A percentile compares a stretch with the other conserved stretches of the same genome.
Conservation (phyloP, 768 basidiomycete species). For the Collybiopsis confluens region DNA sequence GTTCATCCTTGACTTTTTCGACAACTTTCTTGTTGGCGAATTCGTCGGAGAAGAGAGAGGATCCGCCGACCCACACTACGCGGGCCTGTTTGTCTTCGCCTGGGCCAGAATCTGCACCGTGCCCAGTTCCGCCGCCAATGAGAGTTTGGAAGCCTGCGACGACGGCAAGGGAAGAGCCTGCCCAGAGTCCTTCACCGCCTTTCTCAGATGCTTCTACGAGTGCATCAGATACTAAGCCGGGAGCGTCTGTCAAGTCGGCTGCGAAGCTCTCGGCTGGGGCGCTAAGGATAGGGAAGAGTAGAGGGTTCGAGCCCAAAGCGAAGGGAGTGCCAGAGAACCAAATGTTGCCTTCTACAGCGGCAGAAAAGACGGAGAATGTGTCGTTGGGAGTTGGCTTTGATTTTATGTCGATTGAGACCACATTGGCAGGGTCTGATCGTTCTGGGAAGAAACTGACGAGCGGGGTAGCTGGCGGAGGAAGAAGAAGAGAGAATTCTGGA, state of each 20-base stretch:
- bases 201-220: conserved; percentile 69
- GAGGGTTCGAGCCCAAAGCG: conserved; percentile 66
- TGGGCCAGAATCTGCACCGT: neutral
- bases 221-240: conserved; percentile 55
- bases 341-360: conserved; percentile 48
- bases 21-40: conserved; percentile 47
- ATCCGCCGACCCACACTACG: conserved; percentile 76
- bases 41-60: conserved; percentile 75
- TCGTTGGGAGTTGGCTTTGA: conserved; percentile 34
- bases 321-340: conserved; percentile 76
- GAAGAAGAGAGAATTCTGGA: conserved; percentile 86
- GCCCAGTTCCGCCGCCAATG: conserved; percentile 35
- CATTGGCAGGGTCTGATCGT: conserved; percentile 55
- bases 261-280: conserved; percentile 77
- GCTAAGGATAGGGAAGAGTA: conserved; percentile 75
- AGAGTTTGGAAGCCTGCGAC: conserved; percentile 89
- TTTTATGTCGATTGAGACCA: conserved; percentile 62
- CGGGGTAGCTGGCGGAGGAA: conserved; percentile 79
- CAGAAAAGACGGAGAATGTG: conserved; percentile 10
- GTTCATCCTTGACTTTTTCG: conserved; percentile 19
- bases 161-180: conserved; percentile 70
- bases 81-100: conserved; percentile 38
- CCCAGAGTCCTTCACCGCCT: conserved; percentile 78
- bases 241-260: conserved; percentile 44
- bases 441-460: conserved; percentile 84